Conservation (phyloP, 495 filamentous ascomycete species). For the Penicillium paxilli region DNA sequence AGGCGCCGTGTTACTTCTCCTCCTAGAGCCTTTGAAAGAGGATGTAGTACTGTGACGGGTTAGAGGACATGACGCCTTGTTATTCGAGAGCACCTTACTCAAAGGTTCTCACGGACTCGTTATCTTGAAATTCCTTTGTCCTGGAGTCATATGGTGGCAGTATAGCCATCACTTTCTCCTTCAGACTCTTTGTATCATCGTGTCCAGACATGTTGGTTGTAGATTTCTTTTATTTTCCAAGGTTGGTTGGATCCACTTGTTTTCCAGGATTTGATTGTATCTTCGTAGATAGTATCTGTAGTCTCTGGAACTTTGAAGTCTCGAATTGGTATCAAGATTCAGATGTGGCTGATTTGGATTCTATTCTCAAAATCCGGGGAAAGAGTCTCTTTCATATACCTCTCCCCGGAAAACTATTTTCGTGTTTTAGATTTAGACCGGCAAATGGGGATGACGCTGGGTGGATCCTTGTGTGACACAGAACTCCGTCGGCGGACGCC, state of each 20-base stretch:
- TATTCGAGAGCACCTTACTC: constrained; percentile 18
- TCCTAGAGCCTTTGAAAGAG: constrained; percentile 3
- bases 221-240: neutral
- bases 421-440: constrained; percentile 6
- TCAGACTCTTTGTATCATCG: constrained; percentile 8
- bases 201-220: constrained; percentile 7
- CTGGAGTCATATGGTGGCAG: constrained; percentile 6
- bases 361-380: neutral
- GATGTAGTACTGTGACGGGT: constrained; percentile 11
- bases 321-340: neutral
- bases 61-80: constrained; percentile 8
- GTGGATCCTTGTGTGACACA: neutral
- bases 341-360: neutral
- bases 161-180: constrained; percentile 14
- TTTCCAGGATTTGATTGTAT: neutral
- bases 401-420: neutral
- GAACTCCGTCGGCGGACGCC: constrained; percentile 6
- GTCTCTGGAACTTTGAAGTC: neutral
- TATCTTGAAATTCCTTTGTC: constrained; percentile 11
- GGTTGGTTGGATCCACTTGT: neutral
- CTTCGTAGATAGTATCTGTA: neutral
- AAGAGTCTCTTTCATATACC: neutral
- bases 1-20: constrained; percentile 2
- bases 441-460: neutral
- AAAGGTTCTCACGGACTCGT: constrained; percentile 14